These are phyloP conservation scores for Geotrichum histeridarum DNA, from an alignment of 1,139 yeast species.

Conservation along the genomic window DNA sequence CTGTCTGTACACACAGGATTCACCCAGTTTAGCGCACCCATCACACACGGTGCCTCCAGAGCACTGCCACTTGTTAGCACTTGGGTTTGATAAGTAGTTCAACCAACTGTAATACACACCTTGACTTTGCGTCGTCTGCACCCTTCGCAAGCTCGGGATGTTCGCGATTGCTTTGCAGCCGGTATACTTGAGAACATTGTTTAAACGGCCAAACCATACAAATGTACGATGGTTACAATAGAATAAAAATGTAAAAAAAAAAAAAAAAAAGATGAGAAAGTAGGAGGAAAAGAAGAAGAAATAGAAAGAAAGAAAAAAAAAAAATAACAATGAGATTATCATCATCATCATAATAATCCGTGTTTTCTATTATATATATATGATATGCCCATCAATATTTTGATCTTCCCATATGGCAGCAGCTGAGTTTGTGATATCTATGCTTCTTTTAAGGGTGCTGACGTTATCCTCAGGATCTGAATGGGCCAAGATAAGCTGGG, in stretches of 20 bases:
- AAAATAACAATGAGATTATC: no score
- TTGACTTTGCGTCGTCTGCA: conserved; percentile 58
- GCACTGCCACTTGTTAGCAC: conserved; percentile 33
- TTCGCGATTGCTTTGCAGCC: conserved; percentile 21
- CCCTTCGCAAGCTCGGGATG: conserved; percentile 54
- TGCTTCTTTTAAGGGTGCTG: background rate
- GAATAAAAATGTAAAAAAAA: no score
- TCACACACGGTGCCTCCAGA: conserved; percentile 42
- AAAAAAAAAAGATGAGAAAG: background rate
- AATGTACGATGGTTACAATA: background rate
- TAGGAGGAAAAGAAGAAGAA: background rate
- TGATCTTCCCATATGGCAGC: background rate
- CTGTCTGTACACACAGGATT: conserved; percentile 27
- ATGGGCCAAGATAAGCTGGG: conserved; percentile 1
- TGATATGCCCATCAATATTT: background rate
- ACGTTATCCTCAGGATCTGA: background rate
- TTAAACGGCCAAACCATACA: background rate
- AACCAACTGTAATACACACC: background rate
- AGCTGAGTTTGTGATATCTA: background rate
- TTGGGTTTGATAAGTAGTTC: background rate
- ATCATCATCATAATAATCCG: no score
- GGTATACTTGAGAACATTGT: conserved; percentile 3
- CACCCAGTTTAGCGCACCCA: conserved; percentile 27
- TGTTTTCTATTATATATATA: background rate
- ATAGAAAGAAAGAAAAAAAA: no score